Evolutionary conservation across 257 asterid species (phyloP).

Genomic region (Petunia axillaris): DNA sequence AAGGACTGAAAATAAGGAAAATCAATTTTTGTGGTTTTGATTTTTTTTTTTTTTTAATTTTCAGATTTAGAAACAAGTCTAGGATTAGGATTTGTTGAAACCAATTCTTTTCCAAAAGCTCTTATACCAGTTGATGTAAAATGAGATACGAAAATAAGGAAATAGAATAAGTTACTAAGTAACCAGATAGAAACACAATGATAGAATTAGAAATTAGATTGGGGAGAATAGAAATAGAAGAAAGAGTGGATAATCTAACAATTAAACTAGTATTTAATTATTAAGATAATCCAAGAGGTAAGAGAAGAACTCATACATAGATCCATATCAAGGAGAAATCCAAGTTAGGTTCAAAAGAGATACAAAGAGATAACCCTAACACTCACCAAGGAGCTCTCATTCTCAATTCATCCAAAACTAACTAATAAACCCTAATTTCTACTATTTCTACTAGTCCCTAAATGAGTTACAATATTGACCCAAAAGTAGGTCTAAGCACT

Average conservation of each 20-base stretch:
- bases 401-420: constrained; percentile 12
- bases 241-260: constrained; percentile 1
- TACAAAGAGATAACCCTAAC: not conserved
- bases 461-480: not conserved
- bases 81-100: no score
- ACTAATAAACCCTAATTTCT: not conserved
- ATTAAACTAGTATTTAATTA: not conserved
- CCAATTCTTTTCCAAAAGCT: no score
- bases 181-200: constrained; percentile 4
- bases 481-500: not conserved
- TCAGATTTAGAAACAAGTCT: no score
- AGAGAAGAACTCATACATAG: constrained; percentile 15
- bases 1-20: no score
- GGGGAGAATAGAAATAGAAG: constrained; percentile 10
- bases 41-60: no score
- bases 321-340: not conserved
- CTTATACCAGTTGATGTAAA: no score
- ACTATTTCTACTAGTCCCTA: not conserved
- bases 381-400: not conserved
- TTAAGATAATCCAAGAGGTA: not conserved
- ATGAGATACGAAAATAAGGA: not conserved
- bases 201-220: constrained; percentile 1
- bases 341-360: constrained; percentile 1
- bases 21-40: no score
- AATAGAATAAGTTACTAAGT: not conserved